Base-by-base conservation (phyloP, 2,329 filamentous ascomycete genomes). In the Chalaropsis ovoidea region DNA sequence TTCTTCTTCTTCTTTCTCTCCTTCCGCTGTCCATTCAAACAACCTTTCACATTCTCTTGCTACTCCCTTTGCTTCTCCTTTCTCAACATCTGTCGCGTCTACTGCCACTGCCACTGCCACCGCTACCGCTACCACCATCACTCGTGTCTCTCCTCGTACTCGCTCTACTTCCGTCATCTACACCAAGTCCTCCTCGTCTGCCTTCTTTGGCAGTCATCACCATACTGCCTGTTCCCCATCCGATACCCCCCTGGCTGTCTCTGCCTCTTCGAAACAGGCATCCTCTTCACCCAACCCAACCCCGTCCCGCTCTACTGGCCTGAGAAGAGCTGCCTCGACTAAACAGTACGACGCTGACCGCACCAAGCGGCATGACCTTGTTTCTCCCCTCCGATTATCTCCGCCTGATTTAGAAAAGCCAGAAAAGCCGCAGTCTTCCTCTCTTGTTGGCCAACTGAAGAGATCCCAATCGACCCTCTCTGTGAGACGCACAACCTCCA, bases 321-420 rank as follows among this genome's bases (percentile, higher is more conserved):
- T 67, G 17, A 62, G 49, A 60, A 65, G 66, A 65, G 66, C 66
- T 52, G 62, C 66, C 24, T 67, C 66, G 4, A 67, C 66, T 31
- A 67, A 67, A 49, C 63, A 67, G 15, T 65, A 62, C 60, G 66
- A 67, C 66, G 63, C 63, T 24, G 66, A 67, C 42, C 63, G 63
- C 60, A 27, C 24, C 27, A 65, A 62, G 17, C 66, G 52, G 27
- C 45, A 62, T 31, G 66, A 67, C 47, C 66, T 67, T 43, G 66
- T 67, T 8, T 67, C 66, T 4, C 66, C 66, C 39, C 52, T 67
- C 24, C 66, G 66, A 11, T 60, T 67, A 62, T 67, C 66, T 27
- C 66, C 66, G n/a, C 66, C 66, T 13, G 63, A 67, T 39, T 17
- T 63, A 58, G 54, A 58, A 58, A 35, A 58, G 27, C 54, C 54